These are phyloP conservation scores for Rhododendron simsii DNA, from an alignment of 148 eudicot genomes.

Conservation along the genomic window DNA sequence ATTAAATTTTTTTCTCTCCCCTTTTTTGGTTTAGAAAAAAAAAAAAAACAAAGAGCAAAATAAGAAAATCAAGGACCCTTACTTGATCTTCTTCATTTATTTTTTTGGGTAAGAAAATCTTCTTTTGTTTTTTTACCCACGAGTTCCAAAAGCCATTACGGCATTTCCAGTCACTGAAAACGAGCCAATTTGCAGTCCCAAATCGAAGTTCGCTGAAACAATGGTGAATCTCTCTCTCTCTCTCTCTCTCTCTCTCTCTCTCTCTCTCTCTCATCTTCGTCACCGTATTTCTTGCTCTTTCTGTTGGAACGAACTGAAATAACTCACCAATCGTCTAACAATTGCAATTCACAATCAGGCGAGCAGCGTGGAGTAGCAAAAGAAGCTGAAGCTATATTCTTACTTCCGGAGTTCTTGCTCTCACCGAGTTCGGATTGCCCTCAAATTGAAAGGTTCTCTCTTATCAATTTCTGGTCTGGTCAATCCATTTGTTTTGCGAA, in stretches of 20 bases:
- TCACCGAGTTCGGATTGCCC: conserved; percentile 87
- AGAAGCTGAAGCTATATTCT: conserved; percentile 72
- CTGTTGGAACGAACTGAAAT: not conserved
- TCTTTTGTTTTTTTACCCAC: too few relatives aligned
- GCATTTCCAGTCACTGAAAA: not conserved
- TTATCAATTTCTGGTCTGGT: not conserved
- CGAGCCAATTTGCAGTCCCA: not conserved
- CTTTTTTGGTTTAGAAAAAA: too few relatives aligned
- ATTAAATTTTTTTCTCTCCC: too few relatives aligned
- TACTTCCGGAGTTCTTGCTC: conserved; percentile 75
- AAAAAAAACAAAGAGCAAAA: too few relatives aligned
- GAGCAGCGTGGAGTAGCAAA: conserved; percentile 16
- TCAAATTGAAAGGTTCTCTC: conserved; percentile 63
- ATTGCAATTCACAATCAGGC: conserved; percentile 20
- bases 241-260: not conserved
- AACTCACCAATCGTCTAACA: not conserved
- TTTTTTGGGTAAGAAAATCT: too few relatives aligned
- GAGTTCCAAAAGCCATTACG: too few relatives aligned
- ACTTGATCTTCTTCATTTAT: too few relatives aligned
- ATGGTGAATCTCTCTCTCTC: not conserved
- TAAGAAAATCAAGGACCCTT: too few relatives aligned
- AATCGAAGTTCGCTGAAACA: not conserved
- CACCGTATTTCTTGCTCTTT: not conserved
- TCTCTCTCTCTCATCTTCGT: not conserved
- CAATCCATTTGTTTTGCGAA: not conserved